Evolutionary conservation across 345 rosid genomes (phyloP), one percentile per base, ranked within the genome.

Genomic region (Mangifera indica): DNA sequence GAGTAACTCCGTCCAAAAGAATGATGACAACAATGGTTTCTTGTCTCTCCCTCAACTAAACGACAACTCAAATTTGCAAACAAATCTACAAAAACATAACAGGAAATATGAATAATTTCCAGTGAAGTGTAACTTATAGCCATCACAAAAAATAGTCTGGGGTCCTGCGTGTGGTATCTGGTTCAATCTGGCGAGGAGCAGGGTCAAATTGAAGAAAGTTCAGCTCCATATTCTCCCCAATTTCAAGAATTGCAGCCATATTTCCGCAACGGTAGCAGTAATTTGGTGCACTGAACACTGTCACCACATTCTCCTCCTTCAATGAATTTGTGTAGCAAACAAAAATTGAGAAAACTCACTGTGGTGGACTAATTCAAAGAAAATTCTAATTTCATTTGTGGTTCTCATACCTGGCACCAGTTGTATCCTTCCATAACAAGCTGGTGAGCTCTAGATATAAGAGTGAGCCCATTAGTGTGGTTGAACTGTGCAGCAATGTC

Each of bases 351-450:
- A 49, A 49, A 14, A 49, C 18, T 49, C 53, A 40, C 18, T 44
- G 11, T 0, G 20, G 29, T n/a, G 20, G 63, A 51, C 37, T n/a
- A n/a, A n/a, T n/a, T n/a, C n/a, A n/a, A 46, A 45, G 20, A 59
- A 55, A 24, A 71, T 70, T 32, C 49, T 49, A 29, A 25, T 56
- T 46, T 66, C 44, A 18, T 59, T 63, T 52, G 17, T 26, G 52
- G 34, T 58, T 70, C 29, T 72, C 67, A 76, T 71, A 91, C 97
- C 88, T 91, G 97, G 54, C 88, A 80, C 97, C 97, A 91, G 76
- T 91, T 91, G 74, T 76, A 91, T 68, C 97, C 97, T 78, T 91
- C 97, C 97, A 91, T 91, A 69, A 91, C 94, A 76, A 91, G 94
- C 74, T 89, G 92, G 81, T 91, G 97, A 63, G 97, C 97, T 77